Conservation (phyloP, 2,329 filamentous ascomycete genomes). For the Tympanopsis confertula region DNA sequence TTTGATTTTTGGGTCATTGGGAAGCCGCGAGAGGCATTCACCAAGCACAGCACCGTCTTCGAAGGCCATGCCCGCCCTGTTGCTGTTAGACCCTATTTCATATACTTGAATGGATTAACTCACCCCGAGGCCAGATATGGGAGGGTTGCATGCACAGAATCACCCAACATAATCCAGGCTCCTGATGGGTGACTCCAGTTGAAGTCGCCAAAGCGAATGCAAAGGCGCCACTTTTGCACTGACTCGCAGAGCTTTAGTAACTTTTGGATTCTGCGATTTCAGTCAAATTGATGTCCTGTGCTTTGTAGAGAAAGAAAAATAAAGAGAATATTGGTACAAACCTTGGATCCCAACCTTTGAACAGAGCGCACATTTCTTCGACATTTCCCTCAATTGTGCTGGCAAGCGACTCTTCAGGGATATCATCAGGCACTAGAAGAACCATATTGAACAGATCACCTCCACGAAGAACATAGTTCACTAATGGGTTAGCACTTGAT, state of each 20-base stretch:
- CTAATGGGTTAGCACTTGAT: slow-evolving; percentile 16
- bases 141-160: slow-evolving; percentile 52
- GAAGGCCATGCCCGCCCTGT: slow-evolving; percentile 44
- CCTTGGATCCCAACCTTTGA: slow-evolving; percentile 44
- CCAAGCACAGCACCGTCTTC: slow-evolving; percentile 48
- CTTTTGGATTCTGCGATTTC: slow-evolving; percentile 29
- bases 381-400: slow-evolving; percentile 32
- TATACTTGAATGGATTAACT: slow-evolving; percentile 30
- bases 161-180: slow-evolving; percentile 47
- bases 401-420: slow-evolving; percentile 28
- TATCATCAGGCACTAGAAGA: slow-evolving; percentile 34
- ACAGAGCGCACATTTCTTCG: slow-evolving; percentile 38
- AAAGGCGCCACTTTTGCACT: slow-evolving; percentile 49
- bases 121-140: slow-evolving; percentile 45
- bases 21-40: slow-evolving; percentile 34
- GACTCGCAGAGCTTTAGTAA: slow-evolving; percentile 42
- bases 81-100: slow-evolving; percentile 33
- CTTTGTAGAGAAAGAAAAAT: slow-evolving; percentile 6
- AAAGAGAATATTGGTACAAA: too few species aligned
- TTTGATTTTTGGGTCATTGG: neutral
- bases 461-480: slow-evolving; percentile 36
- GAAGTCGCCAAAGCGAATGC: slow-evolving; percentile 40
- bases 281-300: neutral
- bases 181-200: slow-evolving; percentile 44
- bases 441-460: slow-evolving; percentile 38